A percentile compares a stretch with the other conserved stretches of the same genome.
Conservation (phyloP, 768 basidiomycete genomes). For the Trametes elegans region DNA sequence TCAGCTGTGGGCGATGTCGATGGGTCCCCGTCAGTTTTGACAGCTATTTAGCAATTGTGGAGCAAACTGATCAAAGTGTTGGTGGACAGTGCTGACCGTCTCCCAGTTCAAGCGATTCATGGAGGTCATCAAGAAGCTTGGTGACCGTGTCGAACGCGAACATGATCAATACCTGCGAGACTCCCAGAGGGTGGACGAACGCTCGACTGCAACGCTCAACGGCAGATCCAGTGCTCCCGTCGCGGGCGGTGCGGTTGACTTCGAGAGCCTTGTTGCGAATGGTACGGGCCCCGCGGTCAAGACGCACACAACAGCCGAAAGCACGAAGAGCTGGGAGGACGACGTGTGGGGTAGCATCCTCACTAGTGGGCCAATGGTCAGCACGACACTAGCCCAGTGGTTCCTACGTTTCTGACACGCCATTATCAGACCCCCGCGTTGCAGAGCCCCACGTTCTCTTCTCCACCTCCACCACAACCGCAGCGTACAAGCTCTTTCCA, state of each 20-base stretch:
- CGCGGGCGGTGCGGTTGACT: constrained; percentile 64
- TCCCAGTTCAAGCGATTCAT: constrained; percentile 94
- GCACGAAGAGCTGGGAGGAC: constrained; percentile 64
- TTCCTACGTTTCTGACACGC: too few relatives aligned
- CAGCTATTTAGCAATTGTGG: background rate
- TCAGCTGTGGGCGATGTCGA: constrained; percentile 90
- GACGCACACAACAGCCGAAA: constrained; percentile 41
- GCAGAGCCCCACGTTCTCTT: constrained; percentile 30
- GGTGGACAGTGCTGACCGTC: constrained; percentile 43
- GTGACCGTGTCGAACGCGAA: constrained; percentile 88
- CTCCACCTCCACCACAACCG: constrained; percentile 20
- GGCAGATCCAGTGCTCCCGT: constrained; percentile 34
- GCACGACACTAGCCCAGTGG: background rate
- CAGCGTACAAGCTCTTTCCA: constrained; percentile 19
- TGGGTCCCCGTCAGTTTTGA: constrained; percentile 75
- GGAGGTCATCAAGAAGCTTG: constrained; percentile 71
- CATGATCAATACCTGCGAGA: constrained; percentile 92
- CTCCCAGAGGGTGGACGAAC: constrained; percentile 86
- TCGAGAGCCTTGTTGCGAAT: constrained; percentile 75
- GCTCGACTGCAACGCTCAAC: constrained; percentile 48
- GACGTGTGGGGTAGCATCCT: constrained; percentile 86
- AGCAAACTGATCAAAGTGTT: constrained; percentile 47
- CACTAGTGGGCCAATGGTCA: constrained; percentile 37
- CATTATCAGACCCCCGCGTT: constrained; percentile 11
- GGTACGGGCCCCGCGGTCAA: constrained; percentile 44